phyloP scores from a whole-genome alignment of 192 early-diverging fungal species.

The Rhizophagus sp. region DNA sequence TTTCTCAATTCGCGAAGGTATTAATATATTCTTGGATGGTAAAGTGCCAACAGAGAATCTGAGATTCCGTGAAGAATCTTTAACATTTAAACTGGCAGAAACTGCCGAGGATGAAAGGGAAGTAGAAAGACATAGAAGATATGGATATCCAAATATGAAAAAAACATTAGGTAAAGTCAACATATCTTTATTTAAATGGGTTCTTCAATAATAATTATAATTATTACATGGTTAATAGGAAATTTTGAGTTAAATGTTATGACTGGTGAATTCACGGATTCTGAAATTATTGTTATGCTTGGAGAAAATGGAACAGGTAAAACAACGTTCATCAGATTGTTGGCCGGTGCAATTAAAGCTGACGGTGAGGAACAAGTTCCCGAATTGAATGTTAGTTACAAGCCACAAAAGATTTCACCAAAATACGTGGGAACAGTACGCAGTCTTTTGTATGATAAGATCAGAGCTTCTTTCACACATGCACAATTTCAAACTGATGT shows the following conservation, averaged over 20 bases:
- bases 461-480: constrained; percentile 81
- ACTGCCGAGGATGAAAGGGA: constrained; percentile 73
- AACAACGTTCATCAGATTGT: constrained; percentile 94
- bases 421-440: constrained; percentile 93
- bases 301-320: constrained; percentile 99
- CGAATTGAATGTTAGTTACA: constrained; percentile 88
- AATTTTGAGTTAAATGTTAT: constrained; percentile 80
- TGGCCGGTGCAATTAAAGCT: constrained; percentile 80
- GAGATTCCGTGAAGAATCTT: constrained; percentile 95
- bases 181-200: not conserved
- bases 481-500: constrained; percentile 98
- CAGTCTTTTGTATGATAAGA: constrained; percentile 87
- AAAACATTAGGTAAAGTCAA: constrained; percentile 65
- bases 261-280: constrained; percentile 89
- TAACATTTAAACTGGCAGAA: constrained; percentile 93
- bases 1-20: constrained; percentile 95
- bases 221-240: constrained; percentile 39
- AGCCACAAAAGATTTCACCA: constrained; percentile 98
- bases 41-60: constrained; percentile 98
- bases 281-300: constrained; percentile 97
- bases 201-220: not conserved
- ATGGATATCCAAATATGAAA: constrained; percentile 85
- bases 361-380: constrained; percentile 81
- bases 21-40: constrained; percentile 98
- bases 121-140: constrained; percentile 69